Evolutionary conservation across 1,139 yeast species (phyloP).

Genomic region (Candida albicans): DNA sequence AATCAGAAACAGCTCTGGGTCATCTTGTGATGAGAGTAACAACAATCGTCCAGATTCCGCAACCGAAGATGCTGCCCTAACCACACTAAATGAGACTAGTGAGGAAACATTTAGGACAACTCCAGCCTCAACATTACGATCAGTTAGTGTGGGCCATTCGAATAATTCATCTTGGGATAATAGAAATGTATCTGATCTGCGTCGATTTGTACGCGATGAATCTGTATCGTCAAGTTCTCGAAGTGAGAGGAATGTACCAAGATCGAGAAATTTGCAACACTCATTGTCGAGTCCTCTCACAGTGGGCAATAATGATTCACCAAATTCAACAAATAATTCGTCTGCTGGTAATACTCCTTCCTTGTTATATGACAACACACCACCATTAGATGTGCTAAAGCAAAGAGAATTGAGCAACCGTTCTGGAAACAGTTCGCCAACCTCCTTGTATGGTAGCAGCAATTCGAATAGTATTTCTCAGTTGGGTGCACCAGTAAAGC

Average conservation of each 20-base stretch:
- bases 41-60: conserved; percentile 1
- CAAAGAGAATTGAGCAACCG: background rate
- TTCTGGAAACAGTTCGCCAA: conserved; percentile 1
- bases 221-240: background rate
- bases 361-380: background rate
- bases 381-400: conserved; percentile 2
- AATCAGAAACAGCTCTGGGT: conserved; percentile 8
- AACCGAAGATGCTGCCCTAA: conserved; percentile 10
- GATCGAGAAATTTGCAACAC: conserved; percentile 1
- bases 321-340: background rate
- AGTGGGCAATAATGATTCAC: background rate
- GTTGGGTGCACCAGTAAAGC: conserved; percentile 7
- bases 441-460: background rate
- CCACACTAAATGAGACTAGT: conserved; percentile 11
- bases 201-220: conserved; percentile 1
- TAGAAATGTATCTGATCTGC: background rate
- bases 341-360: background rate
- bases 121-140: conserved; percentile 5
- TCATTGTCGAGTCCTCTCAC: background rate
- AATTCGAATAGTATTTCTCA: background rate
- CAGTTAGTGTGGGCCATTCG: conserved; percentile 8
- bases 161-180: conserved; percentile 4
- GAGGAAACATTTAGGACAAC: conserved; percentile 11
- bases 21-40: conserved; percentile 7
- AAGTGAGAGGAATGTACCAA: conserved; percentile 1